Evolutionary conservation across 495 filamentous ascomycete genomes (phyloP).

Genomic region (Aspergillus hancockii): DNA sequence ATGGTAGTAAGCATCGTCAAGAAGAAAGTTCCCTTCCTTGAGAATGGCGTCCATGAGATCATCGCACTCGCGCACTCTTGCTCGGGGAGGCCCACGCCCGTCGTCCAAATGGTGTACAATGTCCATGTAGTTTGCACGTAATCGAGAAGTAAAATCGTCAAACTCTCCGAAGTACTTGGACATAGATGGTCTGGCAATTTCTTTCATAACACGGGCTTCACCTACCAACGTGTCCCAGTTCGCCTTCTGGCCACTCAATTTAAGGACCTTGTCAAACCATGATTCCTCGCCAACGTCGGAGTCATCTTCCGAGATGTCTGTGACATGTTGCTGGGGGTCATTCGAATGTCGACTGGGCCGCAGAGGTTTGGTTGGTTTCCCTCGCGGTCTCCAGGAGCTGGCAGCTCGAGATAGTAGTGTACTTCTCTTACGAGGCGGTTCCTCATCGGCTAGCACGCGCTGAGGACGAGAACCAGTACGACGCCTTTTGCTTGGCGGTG

Average conservation of each 20-base stretch:
- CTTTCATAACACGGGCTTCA: not conserved
- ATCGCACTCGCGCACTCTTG: constrained; percentile 1
- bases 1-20: constrained; percentile 14
- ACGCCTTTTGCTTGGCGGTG: not conserved
- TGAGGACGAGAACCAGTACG: not conserved
- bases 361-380: not conserved
- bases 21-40: constrained; percentile 6
- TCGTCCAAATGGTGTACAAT: not conserved
- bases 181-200: not conserved
- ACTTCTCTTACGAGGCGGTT: not conserved
- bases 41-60: constrained; percentile 14
- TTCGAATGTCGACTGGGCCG: not conserved
- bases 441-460: not conserved
- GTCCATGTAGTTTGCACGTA: not conserved
- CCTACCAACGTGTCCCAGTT: not conserved
- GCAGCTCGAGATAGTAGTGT: not conserved
- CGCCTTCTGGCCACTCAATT: not conserved
- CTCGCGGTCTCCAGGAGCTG: not conserved
- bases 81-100: not conserved
- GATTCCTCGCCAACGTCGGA: not conserved
- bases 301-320: not conserved
- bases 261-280: not conserved
- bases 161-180: not conserved
- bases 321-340: not conserved
- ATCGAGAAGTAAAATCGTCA: not conserved